A percentile compares a stretch with the other conserved stretches of the same genome.
Evolutionary conservation across 2,329 filamentous ascomycete genomes (phyloP).

Genomic region (Diaporthe citri): DNA sequence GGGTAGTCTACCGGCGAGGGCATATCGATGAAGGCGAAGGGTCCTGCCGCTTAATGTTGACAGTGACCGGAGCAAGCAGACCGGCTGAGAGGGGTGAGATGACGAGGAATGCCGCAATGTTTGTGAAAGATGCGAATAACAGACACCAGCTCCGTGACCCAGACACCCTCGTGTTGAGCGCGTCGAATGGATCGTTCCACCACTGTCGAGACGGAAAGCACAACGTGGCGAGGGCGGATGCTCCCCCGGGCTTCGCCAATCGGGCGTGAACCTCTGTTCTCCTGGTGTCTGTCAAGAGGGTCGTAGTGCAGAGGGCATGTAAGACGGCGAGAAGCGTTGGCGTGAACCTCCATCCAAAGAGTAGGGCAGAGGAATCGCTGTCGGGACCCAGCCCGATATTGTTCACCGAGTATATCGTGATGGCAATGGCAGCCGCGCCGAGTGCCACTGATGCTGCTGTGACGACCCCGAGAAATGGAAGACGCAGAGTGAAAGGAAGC

Average conservation of each 20-base stretch:
- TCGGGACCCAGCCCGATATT: neutral
- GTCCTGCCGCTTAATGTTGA: neutral
- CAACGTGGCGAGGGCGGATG: neutral
- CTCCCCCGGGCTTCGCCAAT: neutral
- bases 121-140: neutral
- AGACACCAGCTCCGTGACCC: neutral
- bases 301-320: neutral
- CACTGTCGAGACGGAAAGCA: neutral
- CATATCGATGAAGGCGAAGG: neutral
- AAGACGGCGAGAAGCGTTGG: conserved; percentile 4
- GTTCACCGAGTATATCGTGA: neutral
- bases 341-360: neutral
- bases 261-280: neutral
- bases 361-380: neutral
- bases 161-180: neutral
- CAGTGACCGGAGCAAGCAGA: neutral
- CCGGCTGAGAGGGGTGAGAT: neutral
- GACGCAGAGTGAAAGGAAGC: neutral
- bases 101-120: neutral
- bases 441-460: neutral
- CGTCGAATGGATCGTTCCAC: neutral
- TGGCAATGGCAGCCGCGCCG: neutral
- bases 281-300: neutral
- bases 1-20: neutral
- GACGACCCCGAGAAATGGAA: neutral